phyloP scores from a whole-genome alignment of 2,329 filamentous ascomycete species.

The Colletotrichum sidae region DNA sequence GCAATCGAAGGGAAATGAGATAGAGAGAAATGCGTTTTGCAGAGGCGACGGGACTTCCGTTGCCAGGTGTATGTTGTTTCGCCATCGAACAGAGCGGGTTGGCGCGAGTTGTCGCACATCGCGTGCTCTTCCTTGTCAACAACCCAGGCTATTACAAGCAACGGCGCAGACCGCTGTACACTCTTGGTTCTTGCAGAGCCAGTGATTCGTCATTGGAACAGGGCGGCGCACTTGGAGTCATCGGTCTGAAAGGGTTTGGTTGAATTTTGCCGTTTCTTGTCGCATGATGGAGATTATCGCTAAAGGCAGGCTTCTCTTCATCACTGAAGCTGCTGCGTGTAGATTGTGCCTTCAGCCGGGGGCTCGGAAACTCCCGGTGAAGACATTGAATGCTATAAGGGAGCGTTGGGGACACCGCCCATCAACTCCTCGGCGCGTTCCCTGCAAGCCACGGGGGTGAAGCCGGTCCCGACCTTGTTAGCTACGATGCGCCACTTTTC shows the following conservation, averaged over 20 bases:
- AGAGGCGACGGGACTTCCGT: too few relatives aligned
- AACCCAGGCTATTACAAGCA: constrained; percentile 23
- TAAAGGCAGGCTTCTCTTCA: constrained; percentile 38
- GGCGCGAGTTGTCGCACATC: neutral
- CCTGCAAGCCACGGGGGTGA: constrained; percentile 87
- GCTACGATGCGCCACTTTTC: constrained; percentile 95
- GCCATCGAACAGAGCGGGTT: constrained; percentile 7
- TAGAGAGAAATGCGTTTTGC: neutral
- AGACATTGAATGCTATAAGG: constrained; percentile 67
- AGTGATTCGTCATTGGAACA: constrained; percentile 9
- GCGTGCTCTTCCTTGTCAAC: constrained; percentile 21
- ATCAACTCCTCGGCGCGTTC: constrained; percentile 78
- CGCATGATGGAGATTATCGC: constrained; percentile 37
- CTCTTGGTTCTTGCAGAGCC: constrained; percentile 1
- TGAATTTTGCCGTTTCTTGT: constrained; percentile 30
- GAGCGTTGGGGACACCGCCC: constrained; percentile 49
- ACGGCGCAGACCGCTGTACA: constrained; percentile 21
- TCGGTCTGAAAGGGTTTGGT: constrained; percentile 19
- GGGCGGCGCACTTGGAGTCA: constrained; percentile 6
- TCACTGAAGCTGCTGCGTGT: constrained; percentile 54
- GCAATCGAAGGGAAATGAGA: constrained; percentile 15
- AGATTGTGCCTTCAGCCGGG: constrained; percentile 60
- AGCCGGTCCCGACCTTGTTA: constrained; percentile 89
- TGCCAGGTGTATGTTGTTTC: neutral
- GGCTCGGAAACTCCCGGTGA: constrained; percentile 60